These are phyloP conservation scores for Phytophthora multivora DNA, from an alignment of 352 stramenopile genomes.

Conservation along the genomic window DNA sequence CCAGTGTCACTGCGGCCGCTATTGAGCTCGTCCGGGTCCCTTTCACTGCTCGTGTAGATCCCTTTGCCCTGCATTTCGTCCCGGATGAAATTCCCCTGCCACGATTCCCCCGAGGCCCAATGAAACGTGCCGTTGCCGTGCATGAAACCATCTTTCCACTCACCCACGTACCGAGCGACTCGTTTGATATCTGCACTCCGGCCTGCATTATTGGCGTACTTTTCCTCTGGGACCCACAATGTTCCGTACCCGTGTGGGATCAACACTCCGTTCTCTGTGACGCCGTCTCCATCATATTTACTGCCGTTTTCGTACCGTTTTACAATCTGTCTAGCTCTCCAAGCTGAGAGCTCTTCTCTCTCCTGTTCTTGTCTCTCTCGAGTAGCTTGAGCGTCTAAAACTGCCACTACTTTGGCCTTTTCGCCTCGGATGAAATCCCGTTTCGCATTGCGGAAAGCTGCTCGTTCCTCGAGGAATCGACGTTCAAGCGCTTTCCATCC, in stretches of 20 bases:
- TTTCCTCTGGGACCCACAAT: conserved; percentile 55
- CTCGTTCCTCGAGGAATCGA: conserved; percentile 52
- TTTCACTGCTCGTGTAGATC: conserved; percentile 42
- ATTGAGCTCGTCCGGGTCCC: conserved; percentile 10
- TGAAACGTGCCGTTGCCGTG: conserved; percentile 62
- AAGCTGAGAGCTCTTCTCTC: conserved; percentile 35
- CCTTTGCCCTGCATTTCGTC: conserved; percentile 71
- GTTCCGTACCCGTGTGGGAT: conserved; percentile 65
- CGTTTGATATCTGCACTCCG: conserved; percentile 48
- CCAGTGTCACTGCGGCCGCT: conserved; percentile 14
- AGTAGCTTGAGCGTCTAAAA: conserved; percentile 42
- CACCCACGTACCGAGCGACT: conserved; percentile 47
- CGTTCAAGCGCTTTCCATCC: conserved; percentile 39
- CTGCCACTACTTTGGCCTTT: conserved; percentile 40
- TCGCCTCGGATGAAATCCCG: conserved; percentile 44
- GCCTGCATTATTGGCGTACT: conserved; percentile 18
- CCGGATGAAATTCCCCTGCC: conserved; percentile 60
- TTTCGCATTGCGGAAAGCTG: conserved; percentile 55
- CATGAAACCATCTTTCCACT: conserved; percentile 66
- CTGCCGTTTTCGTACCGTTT: conserved; percentile 66
- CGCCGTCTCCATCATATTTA: conserved; percentile 73
- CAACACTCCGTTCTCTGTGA: conserved; percentile 42
- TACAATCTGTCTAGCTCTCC: conserved; percentile 56
- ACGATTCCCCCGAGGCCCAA: conserved; percentile 61
- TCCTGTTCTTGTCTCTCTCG: conserved; percentile 39